Evolutionary conservation across 352 stramenopile species (phyloP).

Genomic region (Blastocystis sp.): DNA sequence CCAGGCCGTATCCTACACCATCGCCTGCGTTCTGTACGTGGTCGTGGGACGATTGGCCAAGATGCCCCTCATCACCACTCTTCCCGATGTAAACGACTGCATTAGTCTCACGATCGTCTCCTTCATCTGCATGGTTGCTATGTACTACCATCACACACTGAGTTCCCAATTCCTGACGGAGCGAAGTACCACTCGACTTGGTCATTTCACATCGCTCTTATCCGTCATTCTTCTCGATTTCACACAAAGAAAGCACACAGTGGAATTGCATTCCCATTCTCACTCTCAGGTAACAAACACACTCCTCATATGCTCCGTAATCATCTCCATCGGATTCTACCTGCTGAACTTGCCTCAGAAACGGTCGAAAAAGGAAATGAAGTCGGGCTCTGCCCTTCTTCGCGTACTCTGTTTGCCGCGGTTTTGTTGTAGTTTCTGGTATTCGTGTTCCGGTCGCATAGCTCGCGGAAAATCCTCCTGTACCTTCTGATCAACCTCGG

Average conservation of each 20-base stretch:
- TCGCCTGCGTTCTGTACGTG: background rate
- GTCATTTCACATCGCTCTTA: background rate
- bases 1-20: background rate
- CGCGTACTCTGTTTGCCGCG: background rate
- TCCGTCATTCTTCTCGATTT: background rate
- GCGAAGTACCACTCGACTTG: background rate
- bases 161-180: background rate
- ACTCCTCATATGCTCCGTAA: background rate
- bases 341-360: background rate
- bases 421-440: background rate
- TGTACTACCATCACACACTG: constrained; percentile 2
- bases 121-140: constrained; percentile 17
- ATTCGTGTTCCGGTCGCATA: background rate
- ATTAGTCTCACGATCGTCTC: background rate
- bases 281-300: background rate
- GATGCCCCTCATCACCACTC: background rate
- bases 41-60: background rate
- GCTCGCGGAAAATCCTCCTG: constrained; percentile 72
- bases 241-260: background rate
- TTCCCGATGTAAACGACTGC: background rate
- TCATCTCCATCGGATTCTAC: constrained; percentile 11
- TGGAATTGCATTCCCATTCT: background rate
- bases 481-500: constrained; percentile 72
- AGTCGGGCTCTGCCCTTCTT: background rate
- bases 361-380: background rate